Conservation (phyloP, 2,329 filamentous ascomycete genomes). For the Claviceps cyperi region DNA sequence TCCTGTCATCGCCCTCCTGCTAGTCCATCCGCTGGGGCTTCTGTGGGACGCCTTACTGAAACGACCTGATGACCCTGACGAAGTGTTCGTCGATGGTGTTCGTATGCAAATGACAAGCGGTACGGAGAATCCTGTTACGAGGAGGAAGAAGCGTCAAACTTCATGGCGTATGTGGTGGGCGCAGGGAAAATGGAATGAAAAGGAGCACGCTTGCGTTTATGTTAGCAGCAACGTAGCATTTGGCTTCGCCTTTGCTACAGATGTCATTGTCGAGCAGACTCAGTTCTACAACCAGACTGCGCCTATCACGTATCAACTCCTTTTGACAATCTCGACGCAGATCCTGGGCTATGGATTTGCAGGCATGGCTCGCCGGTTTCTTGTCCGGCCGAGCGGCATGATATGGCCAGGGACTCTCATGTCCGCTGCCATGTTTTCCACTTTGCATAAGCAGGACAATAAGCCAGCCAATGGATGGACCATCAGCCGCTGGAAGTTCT, state of each 20-base stretch:
- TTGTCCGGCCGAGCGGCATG: slow-evolving; percentile 77
- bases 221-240: slow-evolving; percentile 84
- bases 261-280: slow-evolving; percentile 81
- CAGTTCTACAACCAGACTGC: slow-evolving; percentile 78
- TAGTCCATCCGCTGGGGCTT: slow-evolving; percentile 71
- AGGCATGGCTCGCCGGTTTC: slow-evolving; percentile 63
- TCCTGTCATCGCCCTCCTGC: slow-evolving; percentile 71
- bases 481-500: slow-evolving; percentile 73
- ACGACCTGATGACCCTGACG: slow-evolving; percentile 36
- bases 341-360: slow-evolving; percentile 79
- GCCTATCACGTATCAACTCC: slow-evolving; percentile 61
- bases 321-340: slow-evolving; percentile 75
- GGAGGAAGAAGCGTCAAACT: slow-evolving; percentile 17
- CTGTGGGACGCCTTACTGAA: slow-evolving; percentile 65
- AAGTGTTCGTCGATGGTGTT: slow-evolving; percentile 37
- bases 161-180: slow-evolving; percentile 58
- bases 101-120: slow-evolving; percentile 11
- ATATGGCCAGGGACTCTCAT: slow-evolving; percentile 84
- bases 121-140: slow-evolving; percentile 8
- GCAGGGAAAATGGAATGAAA: slow-evolving; percentile 74
- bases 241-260: slow-evolving; percentile 77
- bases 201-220: slow-evolving; percentile 79
- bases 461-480: slow-evolving; percentile 69
- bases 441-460: slow-evolving; percentile 73
- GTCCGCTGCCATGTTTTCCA: slow-evolving; percentile 80